phyloP scores from a whole-genome alignment of 2,329 filamentous ascomycete genomes.

The Talaromyces sp. region DNA sequence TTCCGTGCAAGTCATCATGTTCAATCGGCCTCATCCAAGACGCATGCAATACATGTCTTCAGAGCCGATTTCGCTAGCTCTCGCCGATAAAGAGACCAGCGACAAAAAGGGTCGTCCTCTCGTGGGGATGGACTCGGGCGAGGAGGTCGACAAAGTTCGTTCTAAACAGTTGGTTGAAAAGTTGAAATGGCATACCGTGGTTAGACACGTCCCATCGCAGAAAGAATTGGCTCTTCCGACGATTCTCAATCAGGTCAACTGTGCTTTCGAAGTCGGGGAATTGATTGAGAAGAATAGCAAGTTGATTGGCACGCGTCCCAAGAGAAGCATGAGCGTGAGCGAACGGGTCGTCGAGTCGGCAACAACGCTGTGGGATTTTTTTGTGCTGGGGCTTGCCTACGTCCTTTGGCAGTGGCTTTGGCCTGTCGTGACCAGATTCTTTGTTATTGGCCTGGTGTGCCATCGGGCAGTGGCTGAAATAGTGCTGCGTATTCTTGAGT shows the following conservation, averaged over 20 bases:
- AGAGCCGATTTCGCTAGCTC: constrained; percentile 77
- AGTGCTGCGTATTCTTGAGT: constrained; percentile 75
- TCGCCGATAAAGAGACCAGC: constrained; percentile 63
- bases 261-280: constrained; percentile 82
- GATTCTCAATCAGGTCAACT: constrained; percentile 93
- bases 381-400: constrained; percentile 65
- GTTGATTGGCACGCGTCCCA: constrained; percentile 74
- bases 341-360: constrained; percentile 93
- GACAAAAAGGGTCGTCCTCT: constrained; percentile 29
- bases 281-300: constrained; percentile 85
- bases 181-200: constrained; percentile 79
- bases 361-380: constrained; percentile 73
- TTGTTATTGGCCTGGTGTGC: constrained; percentile 72
- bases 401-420: constrained; percentile 71
- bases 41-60: constrained; percentile 97
- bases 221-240: constrained; percentile 77
- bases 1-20: constrained; percentile 82
- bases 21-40: constrained; percentile 76
- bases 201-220: constrained; percentile 68
- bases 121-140: constrained; percentile 63
- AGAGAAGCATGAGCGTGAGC: constrained; percentile 84
- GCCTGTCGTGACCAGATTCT: constrained; percentile 66
- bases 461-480: constrained; percentile 79
- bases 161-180: constrained; percentile 73
- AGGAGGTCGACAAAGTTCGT: constrained; percentile 63